These are phyloP conservation scores for Obelidium mucronatum DNA, from an alignment of 192 early-diverging fungal genomes.

Conservation along the genomic window DNA sequence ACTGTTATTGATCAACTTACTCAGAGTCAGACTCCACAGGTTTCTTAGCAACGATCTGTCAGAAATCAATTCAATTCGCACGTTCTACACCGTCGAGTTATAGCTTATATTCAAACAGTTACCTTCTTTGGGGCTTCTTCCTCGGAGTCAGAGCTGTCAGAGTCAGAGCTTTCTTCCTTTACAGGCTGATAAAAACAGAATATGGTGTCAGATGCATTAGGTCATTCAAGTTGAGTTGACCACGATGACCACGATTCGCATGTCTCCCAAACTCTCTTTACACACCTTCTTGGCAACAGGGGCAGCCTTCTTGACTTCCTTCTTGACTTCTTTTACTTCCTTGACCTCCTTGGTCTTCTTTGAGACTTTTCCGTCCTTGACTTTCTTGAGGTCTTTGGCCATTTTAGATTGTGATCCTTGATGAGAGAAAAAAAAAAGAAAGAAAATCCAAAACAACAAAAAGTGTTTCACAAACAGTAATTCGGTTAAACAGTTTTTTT, in stretches of 20 bases:
- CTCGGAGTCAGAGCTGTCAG: conserved; percentile 8
- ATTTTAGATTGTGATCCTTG: conserved; percentile 11
- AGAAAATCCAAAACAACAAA: neutral
- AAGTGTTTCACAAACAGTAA: neutral
- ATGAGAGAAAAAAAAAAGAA: conserved; percentile 44
- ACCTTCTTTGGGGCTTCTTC: conserved; percentile 27
- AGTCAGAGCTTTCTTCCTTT: conserved; percentile 18
- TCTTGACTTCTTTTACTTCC: neutral
- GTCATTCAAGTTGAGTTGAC: neutral
- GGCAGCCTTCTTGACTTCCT: neutral
- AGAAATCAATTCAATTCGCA: too few relatives aligned
- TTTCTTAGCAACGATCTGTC: neutral
- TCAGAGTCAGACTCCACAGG: conserved; percentile 3
- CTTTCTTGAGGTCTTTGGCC: conserved; percentile 24
- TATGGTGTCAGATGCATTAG: neutral
- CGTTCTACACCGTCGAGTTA: neutral
- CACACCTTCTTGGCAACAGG: conserved; percentile 7
- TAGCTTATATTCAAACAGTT: neutral
- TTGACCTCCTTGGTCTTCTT: neutral
- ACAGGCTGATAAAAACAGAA: neutral
- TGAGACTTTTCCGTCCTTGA: conserved; percentile 15
- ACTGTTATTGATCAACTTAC: neutral
- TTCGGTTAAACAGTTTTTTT: neutral
- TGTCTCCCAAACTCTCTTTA: neutral
- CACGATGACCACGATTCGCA: neutral